Evolutionary conservation across 2,329 filamentous ascomycete species (phyloP).

Genomic region (Apiospora hydei): DNA sequence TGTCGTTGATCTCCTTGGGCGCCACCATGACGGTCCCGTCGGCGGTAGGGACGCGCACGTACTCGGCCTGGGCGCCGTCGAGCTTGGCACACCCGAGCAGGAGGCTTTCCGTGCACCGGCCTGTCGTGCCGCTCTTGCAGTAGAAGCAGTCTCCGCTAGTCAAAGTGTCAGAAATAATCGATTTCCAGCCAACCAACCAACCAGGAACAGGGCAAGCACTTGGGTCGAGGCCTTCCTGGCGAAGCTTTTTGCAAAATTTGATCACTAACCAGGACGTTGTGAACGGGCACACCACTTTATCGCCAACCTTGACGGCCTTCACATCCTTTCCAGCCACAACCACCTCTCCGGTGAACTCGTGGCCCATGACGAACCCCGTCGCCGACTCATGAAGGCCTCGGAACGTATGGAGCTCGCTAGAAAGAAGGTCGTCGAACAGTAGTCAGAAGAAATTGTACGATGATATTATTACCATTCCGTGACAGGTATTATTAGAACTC

Average conservation of each 20-base stretch:
- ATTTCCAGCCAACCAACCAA: background rate
- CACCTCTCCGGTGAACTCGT: slow-evolving; percentile 85
- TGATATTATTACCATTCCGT: background rate
- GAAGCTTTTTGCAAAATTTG: no score
- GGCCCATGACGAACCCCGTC: slow-evolving; percentile 74
- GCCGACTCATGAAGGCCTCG: slow-evolving; percentile 78
- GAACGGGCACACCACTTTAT: slow-evolving; percentile 84
- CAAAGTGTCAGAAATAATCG: background rate
- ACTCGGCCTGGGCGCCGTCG: slow-evolving; percentile 85
- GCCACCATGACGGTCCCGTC: slow-evolving; percentile 83
- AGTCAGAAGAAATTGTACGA: background rate
- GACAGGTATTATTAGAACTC: slow-evolving; percentile 42
- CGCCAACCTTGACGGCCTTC: slow-evolving; percentile 73
- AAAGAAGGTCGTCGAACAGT: background rate
- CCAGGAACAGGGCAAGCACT: background rate
- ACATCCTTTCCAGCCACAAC: slow-evolving; percentile 73
- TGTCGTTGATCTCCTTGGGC: slow-evolving; percentile 73
- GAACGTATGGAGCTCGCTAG: slow-evolving; percentile 86
- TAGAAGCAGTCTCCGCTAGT: slow-evolving; percentile 79
- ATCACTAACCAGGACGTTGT: slow-evolving; percentile 74
- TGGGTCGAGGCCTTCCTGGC: no score
- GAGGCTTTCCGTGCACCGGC: slow-evolving; percentile 73
- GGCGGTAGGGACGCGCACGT: slow-evolving; percentile 80
- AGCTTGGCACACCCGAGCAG: slow-evolving; percentile 75
- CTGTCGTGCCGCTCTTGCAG: slow-evolving; percentile 78